Evolutionary conservation across 148 eudicot species (phyloP).

Genomic region (Arbutus unedo): DNA sequence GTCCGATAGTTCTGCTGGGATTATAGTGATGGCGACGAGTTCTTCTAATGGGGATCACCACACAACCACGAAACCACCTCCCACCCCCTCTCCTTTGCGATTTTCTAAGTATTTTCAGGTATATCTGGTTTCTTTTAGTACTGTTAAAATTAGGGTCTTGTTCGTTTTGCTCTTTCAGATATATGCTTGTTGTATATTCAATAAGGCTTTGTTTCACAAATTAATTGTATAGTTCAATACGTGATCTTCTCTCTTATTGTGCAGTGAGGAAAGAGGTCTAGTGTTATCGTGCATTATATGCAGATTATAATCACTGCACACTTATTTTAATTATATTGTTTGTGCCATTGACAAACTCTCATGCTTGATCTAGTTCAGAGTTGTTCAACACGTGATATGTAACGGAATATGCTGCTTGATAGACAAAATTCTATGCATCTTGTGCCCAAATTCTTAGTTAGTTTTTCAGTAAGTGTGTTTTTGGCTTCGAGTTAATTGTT

Average conservation of each 20-base stretch:
- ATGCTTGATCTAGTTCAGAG: background rate
- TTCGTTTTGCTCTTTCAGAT: background rate
- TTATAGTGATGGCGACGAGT: constrained; percentile 45
- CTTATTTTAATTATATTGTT: background rate
- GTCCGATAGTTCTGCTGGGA: constrained; percentile 23
- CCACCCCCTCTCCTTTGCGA: constrained; percentile 79
- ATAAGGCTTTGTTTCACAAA: background rate
- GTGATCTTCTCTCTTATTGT: background rate
- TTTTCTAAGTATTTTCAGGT: constrained; percentile 77
- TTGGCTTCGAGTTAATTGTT: background rate
- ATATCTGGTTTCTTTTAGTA: background rate
- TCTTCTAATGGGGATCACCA: constrained; percentile 45
- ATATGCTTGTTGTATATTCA: background rate
- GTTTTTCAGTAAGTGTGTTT: background rate
- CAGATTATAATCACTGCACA: background rate
- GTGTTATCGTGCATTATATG: background rate
- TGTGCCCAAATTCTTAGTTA: background rate
- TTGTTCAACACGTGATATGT: background rate
- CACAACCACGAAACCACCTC: constrained; percentile 60
- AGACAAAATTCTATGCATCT: background rate
- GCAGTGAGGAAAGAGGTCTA: background rate
- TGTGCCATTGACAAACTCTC: background rate
- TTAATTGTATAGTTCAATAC: background rate
- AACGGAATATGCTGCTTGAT: no score
- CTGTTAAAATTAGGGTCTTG: background rate